Evolutionary conservation across 495 filamentous ascomycete species (phyloP), one percentile per base, ranked within the genome.

Genomic region (Penicillium parvum): DNA sequence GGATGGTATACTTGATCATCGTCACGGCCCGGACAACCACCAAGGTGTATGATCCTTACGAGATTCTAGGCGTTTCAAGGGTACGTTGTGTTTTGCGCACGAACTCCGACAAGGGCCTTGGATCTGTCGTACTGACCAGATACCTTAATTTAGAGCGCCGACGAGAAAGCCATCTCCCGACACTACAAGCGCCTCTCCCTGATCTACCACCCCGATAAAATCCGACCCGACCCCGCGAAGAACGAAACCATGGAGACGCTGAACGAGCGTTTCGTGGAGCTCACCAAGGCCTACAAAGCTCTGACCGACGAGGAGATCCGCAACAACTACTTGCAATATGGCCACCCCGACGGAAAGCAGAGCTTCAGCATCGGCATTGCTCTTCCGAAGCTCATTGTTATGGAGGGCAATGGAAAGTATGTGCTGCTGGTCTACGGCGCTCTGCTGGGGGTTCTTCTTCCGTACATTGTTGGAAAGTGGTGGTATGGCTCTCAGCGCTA

Each of bases 311-410:
- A 97, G 64, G 92, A 97, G 27, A 76, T 97, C 32, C 85, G 94
- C 37, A 94, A 96, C 64, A 98, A 98, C 71, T 97, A 84, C 60
- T 81, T 90, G 25, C 86, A 95, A 61, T 98, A 83, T 62, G 92
- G 92, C 32, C 89, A 98, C 63, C 92, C 92, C 5, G 92, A 98
- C 60, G 92, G 92, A 39, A 96, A 96, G 72, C 92, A 98, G 63
- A 90, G 89, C 58, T 91, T 86, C 73, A 96, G 90, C 66, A 96
- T 97, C 59, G 91, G 95, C 45, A 97, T 98, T 53, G 92, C 91
- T 19, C 78, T 98, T 30, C 92, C 92, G 11, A 85, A 92, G 58
- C 86, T 90, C 65, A 90, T 98, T 50, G 76, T 98, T 40, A 84
- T 85, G 19, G 88, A 96, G 44, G 91, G 90, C 38, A 90, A 90